Percentiles rank a stretch among this genome's conserved stretches.
Evolutionary conservation across 2,329 filamentous ascomycete species (phyloP).

Genomic region (Diaporthe australafricana): DNA sequence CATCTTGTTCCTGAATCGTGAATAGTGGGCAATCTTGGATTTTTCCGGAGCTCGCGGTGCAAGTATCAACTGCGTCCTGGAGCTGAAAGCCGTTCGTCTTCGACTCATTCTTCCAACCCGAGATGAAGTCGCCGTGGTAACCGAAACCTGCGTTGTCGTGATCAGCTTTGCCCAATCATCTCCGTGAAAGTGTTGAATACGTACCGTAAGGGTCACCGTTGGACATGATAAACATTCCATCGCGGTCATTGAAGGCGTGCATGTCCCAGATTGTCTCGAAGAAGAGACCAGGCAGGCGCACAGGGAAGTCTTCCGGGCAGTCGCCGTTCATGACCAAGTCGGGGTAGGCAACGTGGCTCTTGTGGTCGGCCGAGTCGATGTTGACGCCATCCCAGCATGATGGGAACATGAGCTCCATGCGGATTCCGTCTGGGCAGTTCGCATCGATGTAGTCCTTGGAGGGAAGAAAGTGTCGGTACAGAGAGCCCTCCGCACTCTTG

Average conservation of each 20-base stretch:
- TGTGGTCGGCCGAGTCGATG: constrained; percentile 65
- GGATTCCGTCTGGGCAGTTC: constrained; percentile 84
- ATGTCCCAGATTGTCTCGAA: constrained; percentile 90
- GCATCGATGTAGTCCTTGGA: constrained; percentile 83
- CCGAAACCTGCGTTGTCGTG: constrained; percentile 67
- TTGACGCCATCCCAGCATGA: constrained; percentile 88
- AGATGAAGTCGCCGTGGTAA: constrained; percentile 85
- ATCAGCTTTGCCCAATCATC: constrained; percentile 30
- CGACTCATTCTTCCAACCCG: constrained; percentile 83
- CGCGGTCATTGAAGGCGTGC: constrained; percentile 67
- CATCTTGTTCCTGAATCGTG: constrained; percentile 69
- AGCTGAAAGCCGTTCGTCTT: constrained; percentile 63
- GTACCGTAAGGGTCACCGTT: constrained; percentile 82
- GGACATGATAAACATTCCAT: constrained; percentile 79
- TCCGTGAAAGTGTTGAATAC: constrained; percentile 38
- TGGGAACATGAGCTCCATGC: constrained; percentile 88
- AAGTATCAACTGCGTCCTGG: constrained; percentile 77
- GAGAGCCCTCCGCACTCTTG: constrained; percentile 73
- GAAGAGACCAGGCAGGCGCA: constrained; percentile 79
- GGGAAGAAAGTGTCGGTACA: constrained; percentile 85
- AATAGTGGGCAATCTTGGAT: constrained; percentile 84
- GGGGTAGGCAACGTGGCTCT: constrained; percentile 81
- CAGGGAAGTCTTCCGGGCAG: constrained; percentile 77
- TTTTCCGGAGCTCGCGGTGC: constrained; percentile 76
- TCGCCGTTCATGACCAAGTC: constrained; percentile 79